Conservation (phyloP, 2,329 filamentous ascomycete genomes). For the Penicillium sp. region DNA sequence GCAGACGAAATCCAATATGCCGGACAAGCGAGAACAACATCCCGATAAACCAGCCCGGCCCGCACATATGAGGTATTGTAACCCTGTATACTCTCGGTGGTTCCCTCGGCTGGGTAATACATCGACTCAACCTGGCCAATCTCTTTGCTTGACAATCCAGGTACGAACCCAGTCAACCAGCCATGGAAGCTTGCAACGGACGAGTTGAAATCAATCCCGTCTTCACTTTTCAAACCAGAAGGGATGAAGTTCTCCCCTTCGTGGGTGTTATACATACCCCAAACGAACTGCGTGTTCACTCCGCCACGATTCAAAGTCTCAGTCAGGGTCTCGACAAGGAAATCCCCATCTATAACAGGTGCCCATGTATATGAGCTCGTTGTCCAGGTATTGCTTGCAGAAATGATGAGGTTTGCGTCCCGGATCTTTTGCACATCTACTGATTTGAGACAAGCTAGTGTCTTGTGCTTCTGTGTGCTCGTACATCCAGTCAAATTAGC, state of each 20-base stretch:
- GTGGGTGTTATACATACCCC: constrained; percentile 63
- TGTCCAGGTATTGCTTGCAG: constrained; percentile 54
- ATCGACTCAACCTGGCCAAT: constrained; percentile 43
- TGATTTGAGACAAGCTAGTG: constrained; percentile 57
- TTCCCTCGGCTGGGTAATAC: constrained; percentile 52
- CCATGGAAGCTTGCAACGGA: constrained; percentile 52
- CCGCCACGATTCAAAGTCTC: constrained; percentile 39
- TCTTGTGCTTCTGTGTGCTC: constrained; percentile 32
- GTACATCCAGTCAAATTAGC: constrained; percentile 53
- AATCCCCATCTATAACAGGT: constrained; percentile 60
- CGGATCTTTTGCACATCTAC: constrained; percentile 57
- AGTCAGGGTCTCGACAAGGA: constrained; percentile 54
- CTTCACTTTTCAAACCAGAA: constrained; percentile 45
- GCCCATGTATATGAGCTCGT: constrained; percentile 62
- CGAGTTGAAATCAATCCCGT: constrained; percentile 52
- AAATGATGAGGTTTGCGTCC: constrained; percentile 54
- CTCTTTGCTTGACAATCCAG: constrained; percentile 46
- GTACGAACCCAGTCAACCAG: constrained; percentile 60
- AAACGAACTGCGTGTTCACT: constrained; percentile 52
- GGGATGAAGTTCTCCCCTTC: constrained; percentile 66
- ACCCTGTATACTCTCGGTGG: constrained; percentile 48
- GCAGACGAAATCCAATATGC: constrained; percentile 58
- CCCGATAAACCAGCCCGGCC: constrained; percentile 61
- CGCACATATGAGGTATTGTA: constrained; percentile 57
- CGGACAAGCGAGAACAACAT: constrained; percentile 62